Evolutionary conservation across 2,329 filamentous ascomycete species (phyloP).

Genomic region (Didymella lethalis): DNA sequence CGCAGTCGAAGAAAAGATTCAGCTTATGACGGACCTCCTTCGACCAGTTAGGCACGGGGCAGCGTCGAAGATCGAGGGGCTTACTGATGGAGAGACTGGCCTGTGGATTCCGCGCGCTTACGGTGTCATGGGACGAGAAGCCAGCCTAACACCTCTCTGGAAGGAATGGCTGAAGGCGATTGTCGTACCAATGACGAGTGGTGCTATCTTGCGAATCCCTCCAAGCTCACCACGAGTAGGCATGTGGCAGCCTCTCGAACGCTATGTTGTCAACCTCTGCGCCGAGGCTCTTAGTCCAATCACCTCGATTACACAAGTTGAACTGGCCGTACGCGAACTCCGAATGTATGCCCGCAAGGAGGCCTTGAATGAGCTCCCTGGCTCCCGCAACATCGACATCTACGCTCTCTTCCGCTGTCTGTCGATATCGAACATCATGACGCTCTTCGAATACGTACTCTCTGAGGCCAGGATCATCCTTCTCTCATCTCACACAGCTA

Average conservation of each 20-base stretch:
- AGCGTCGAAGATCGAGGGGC: slow-evolving; percentile 94
- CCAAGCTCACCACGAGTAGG: slow-evolving; percentile 89
- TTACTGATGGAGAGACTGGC: slow-evolving; percentile 93
- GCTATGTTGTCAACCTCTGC: slow-evolving; percentile 96
- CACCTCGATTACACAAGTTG: slow-evolving; percentile 93
- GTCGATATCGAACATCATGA: slow-evolving; percentile 89
- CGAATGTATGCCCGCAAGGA: slow-evolving; percentile 93
- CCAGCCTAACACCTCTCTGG: slow-evolving; percentile 88
- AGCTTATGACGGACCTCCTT: slow-evolving; percentile 93
- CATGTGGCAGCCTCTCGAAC: slow-evolving; percentile 94
- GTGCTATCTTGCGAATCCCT: slow-evolving; percentile 80
- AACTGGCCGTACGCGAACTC: slow-evolving; percentile 87
- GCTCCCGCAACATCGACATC: slow-evolving; percentile 88
- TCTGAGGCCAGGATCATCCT: slow-evolving; percentile 95
- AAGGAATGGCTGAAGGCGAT: slow-evolving; percentile 97
- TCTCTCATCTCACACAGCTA: slow-evolving; percentile 91
- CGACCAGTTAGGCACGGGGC: slow-evolving; percentile 91
- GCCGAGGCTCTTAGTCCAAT: slow-evolving; percentile 92
- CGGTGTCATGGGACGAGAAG: slow-evolving; percentile 87
- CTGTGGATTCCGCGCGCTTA: slow-evolving; percentile 96
- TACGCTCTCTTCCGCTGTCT: slow-evolving; percentile 91
- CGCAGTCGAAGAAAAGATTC: slow-evolving; percentile 94
- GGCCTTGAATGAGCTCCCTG: slow-evolving; percentile 89
- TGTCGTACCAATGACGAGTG: slow-evolving; percentile 94
- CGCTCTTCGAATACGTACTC: slow-evolving; percentile 91